Percentiles rank a stretch among this genome's conserved stretches.
phyloP scores from a whole-genome alignment of 495 filamentous ascomycete genomes.

The Hyaloscypha bicolor region DNA sequence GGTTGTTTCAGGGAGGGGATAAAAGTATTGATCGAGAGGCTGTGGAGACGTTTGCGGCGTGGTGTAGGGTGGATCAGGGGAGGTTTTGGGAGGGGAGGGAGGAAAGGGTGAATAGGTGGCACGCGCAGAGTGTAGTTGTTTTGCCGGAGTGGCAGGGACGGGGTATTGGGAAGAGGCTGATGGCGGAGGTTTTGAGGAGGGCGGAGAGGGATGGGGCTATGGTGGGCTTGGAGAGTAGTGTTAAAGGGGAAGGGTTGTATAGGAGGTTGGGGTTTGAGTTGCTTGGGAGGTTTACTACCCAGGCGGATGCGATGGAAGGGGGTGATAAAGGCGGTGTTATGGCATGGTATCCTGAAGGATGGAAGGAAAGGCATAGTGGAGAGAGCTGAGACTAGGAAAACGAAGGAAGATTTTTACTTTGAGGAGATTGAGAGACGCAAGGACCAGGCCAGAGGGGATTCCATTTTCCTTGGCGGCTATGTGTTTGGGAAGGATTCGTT shows the following conservation, averaged over 20 bases:
- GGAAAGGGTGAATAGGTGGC: slow-evolving; percentile 29
- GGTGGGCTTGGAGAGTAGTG: slow-evolving; percentile 27
- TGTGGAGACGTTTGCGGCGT: slow-evolving; percentile 3
- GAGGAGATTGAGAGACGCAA: too few relatives aligned
- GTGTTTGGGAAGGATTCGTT: too few relatives aligned
- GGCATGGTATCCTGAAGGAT: not conserved
- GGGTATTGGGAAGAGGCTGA: slow-evolving; percentile 29
- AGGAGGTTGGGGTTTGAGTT: slow-evolving; percentile 24
- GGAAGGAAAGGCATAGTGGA: not conserved
- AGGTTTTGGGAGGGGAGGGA: slow-evolving; percentile 14
- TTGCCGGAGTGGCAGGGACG: slow-evolving; percentile 18
- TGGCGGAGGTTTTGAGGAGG: slow-evolving; percentile 25
- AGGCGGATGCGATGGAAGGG: not conserved
- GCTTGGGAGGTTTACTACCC: slow-evolving; percentile 5
- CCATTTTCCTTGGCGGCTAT: too few relatives aligned
- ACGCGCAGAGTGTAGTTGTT: slow-evolving; percentile 26
- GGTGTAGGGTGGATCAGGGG: slow-evolving; percentile 5
- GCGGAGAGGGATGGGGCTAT: slow-evolving; percentile 26
- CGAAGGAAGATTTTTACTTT: too few relatives aligned
- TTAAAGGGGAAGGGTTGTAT: slow-evolving; percentile 22
- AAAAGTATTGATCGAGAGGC: slow-evolving; percentile 5
- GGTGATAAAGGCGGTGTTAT: not conserved
- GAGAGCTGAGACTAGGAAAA: too few relatives aligned
- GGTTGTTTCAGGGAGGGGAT: slow-evolving; percentile 7
- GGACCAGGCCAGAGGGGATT: too few relatives aligned